These are phyloP conservation scores for Irpex sp. DNA, from an alignment of 1,284 basidiomycete genomes.

Conservation along the genomic window DNA sequence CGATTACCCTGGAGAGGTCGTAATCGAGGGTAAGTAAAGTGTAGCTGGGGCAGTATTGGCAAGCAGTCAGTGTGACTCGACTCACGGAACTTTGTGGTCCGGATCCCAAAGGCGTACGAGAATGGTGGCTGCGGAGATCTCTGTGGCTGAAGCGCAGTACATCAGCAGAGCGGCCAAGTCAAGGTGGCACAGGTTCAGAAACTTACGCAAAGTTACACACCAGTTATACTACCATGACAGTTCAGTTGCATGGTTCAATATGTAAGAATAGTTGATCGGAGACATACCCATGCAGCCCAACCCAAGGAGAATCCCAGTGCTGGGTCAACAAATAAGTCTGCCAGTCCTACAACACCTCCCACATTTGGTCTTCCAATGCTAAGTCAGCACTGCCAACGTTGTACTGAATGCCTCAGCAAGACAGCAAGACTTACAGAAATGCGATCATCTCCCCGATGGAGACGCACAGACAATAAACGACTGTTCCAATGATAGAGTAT, in stretches of 20 bases:
- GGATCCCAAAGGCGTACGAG: slow-evolving; percentile 22
- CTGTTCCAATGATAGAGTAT: slow-evolving; percentile 48
- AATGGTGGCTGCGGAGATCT: slow-evolving; percentile 26
- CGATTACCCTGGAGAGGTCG: slow-evolving; percentile 11
- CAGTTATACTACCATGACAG: slow-evolving; percentile 24
- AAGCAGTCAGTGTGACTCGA: not conserved
- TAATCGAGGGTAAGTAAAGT: not conserved
- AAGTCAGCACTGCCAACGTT: slow-evolving; percentile 15
- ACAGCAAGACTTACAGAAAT: slow-evolving; percentile 18
- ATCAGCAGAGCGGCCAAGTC: not conserved
- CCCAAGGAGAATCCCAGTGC: slow-evolving; percentile 28
- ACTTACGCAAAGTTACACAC: slow-evolving; percentile 28
- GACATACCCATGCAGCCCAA: slow-evolving; percentile 29
- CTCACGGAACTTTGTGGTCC: slow-evolving; percentile 16
- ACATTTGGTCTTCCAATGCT: slow-evolving; percentile 62
- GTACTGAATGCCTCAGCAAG: not conserved
- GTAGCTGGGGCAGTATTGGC: not conserved
- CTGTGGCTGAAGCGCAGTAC: slow-evolving; percentile 18
- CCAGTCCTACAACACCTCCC: slow-evolving; percentile 76
- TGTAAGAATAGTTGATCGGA: not conserved
- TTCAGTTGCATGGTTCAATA: not conserved
- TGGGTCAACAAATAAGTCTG: slow-evolving; percentile 34
- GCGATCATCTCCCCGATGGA: slow-evolving; percentile 31
- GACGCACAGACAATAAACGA: slow-evolving; percentile 37
- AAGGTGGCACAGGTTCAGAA: not conserved